Evolutionary conservation across 805 yeast species (phyloP).

Genomic region (Hanseniaspora mollemarum): DNA sequence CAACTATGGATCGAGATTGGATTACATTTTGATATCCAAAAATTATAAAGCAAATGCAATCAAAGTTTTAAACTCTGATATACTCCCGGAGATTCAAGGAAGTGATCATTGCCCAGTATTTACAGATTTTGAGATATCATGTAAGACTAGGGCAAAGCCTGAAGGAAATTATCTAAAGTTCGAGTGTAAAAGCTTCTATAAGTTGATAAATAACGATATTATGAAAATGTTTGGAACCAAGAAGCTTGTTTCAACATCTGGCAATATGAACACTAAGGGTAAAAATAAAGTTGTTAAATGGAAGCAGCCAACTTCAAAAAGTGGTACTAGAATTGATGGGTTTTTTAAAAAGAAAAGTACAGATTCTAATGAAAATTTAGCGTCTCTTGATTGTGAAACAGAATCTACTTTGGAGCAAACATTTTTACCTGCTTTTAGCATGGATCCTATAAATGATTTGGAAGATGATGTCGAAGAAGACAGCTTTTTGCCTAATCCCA

Average conservation of each 20-base stretch:
- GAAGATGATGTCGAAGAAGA: slow-evolving; percentile 2
- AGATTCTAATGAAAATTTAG: not conserved
- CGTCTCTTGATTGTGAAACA: not conserved
- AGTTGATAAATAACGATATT: slow-evolving; percentile 30
- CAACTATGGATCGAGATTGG: slow-evolving; percentile 83
- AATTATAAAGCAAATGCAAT: slow-evolving; percentile 25
- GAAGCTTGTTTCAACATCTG: slow-evolving; percentile 14
- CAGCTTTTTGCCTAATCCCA: not conserved
- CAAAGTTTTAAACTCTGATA: slow-evolving; percentile 29
- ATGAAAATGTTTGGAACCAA: slow-evolving; percentile 30
- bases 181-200: slow-evolving; percentile 44
- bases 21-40: slow-evolving; percentile 49
- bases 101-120: slow-evolving; percentile 92
- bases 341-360: slow-evolving; percentile 12
- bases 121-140: slow-evolving; percentile 43
- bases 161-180: slow-evolving; percentile 30
- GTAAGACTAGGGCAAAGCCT: not conserved
- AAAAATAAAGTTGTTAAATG: not conserved
- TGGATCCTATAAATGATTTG: not conserved
- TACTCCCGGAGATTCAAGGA: slow-evolving; percentile 64
- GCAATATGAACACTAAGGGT: not conserved
- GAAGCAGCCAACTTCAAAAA: not conserved
- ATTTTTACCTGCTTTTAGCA: too few species aligned
- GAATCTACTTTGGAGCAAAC: too few species aligned
- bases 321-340: slow-evolving; percentile 4